Conservation (phyloP, 83 land plant genomes). For the Picea abies region DNA sequence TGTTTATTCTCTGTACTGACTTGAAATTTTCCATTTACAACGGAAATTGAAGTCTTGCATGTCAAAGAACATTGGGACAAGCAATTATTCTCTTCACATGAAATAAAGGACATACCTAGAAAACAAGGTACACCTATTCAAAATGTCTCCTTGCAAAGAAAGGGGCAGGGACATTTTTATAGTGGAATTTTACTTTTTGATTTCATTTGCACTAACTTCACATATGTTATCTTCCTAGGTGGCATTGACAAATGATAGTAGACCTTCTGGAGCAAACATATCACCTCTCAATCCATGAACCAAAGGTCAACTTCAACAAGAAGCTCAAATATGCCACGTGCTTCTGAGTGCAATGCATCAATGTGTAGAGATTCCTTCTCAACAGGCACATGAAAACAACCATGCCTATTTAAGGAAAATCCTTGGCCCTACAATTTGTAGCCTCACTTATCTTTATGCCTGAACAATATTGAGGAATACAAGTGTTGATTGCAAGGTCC, state of each 20-base stretch:
- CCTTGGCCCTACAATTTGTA: too few relatives aligned
- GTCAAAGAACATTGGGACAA: neutral
- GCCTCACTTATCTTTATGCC: neutral
- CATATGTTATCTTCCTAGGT: neutral
- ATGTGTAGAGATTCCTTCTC: too few relatives aligned
- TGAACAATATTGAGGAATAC: constrained; percentile 16
- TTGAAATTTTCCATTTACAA: too few relatives aligned
- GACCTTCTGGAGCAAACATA: neutral
- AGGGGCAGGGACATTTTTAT: too few relatives aligned
- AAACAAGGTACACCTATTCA: neutral
- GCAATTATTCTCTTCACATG: neutral
- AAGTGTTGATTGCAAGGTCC: constrained; percentile 10
- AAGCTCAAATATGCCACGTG: too few relatives aligned
- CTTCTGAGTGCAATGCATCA: too few relatives aligned
- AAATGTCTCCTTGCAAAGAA: neutral
- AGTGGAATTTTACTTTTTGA: neutral
- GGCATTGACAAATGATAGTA: neutral
- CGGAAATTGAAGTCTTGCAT: too few relatives aligned
- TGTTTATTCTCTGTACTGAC: too few relatives aligned
- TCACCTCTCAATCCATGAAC: neutral
- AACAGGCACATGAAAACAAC: too few relatives aligned
- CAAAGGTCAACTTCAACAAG: too few relatives aligned
- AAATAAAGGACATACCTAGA: neutral
- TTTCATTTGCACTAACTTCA: neutral
- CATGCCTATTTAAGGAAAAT: too few relatives aligned